These are phyloP conservation scores for Acer campestre DNA, from an alignment of 345 rosid species.

Conservation along the genomic window DNA sequence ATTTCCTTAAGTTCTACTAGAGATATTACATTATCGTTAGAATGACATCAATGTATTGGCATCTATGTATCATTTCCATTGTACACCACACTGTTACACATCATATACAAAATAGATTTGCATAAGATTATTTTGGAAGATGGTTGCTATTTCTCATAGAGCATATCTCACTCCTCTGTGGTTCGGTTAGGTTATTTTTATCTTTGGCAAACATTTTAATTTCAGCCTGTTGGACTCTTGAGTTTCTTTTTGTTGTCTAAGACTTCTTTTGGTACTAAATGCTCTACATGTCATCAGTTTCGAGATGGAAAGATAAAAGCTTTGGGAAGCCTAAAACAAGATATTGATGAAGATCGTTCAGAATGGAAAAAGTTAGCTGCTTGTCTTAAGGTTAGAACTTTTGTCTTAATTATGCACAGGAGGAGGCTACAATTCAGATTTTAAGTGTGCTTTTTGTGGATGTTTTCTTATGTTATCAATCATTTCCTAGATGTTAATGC, in stretches of 20 bases:
- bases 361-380: constrained; percentile 76
- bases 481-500: neutral
- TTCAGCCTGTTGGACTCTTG: neutral
- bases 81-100: neutral
- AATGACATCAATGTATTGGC: neutral
- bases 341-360: constrained; percentile 65
- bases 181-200: neutral
- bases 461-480: neutral
- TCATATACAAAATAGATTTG: neutral
- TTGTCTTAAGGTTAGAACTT: constrained; percentile 62
- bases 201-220: constrained; percentile 8
- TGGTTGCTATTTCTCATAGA: neutral
- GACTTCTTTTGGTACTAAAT: constrained; percentile 14
- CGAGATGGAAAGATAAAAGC: constrained; percentile 84
- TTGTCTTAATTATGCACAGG: constrained; percentile 3
- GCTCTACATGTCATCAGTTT: constrained; percentile 51
- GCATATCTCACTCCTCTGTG: neutral
- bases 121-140: neutral
- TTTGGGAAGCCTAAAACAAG: constrained; percentile 73
- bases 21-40: neutral
- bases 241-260: constrained; percentile 8
- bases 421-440: neutral
- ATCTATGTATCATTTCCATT: neutral
- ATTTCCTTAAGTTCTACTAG: neutral
- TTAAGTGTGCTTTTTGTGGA: constrained; percentile 2